phyloP scores from a whole-genome alignment of 2,329 filamentous ascomycete species.

The Alternaria angustiovoidea region DNA sequence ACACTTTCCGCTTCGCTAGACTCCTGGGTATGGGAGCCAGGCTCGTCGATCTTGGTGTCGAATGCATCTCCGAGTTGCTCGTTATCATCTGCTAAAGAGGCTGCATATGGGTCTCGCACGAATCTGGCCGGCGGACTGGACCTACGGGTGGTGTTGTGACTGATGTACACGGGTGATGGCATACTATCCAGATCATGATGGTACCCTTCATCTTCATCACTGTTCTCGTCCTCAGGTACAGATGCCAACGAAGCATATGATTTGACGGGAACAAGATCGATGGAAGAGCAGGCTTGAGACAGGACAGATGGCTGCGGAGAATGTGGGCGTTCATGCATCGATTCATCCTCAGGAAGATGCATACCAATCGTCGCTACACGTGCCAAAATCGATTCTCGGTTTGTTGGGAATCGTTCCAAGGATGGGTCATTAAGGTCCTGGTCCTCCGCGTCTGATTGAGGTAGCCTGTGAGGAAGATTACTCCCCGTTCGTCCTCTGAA shows the following conservation, averaged over 20 bases:
- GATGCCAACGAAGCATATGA: constrained; percentile 40
- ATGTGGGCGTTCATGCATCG: constrained; percentile 18
- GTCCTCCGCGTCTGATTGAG: constrained; percentile 41
- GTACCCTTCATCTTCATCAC: constrained; percentile 31
- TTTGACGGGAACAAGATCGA: constrained; percentile 36
- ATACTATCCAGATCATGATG: constrained; percentile 24
- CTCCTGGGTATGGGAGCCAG: constrained; percentile 9
- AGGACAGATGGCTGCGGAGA: constrained; percentile 36
- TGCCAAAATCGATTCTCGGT: constrained; percentile 39
- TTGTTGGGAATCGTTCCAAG: constrained; percentile 40
- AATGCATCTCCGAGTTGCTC: constrained; percentile 21
- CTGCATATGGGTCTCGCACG: constrained; percentile 23
- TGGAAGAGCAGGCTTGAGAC: constrained; percentile 44
- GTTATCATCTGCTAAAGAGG: constrained; percentile 22
- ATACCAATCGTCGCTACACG: constrained; percentile 38
- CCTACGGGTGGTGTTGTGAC: constrained; percentile 8
- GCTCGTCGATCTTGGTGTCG: constrained; percentile 4
- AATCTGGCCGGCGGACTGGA: constrained; percentile 8
- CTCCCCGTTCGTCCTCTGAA: constrained; percentile 33
- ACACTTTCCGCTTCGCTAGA: constrained; percentile 26
- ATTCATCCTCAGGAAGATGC: constrained; percentile 39
- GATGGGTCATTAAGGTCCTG: constrained; percentile 36
- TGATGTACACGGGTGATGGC: constrained; percentile 30
- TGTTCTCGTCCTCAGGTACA: constrained; percentile 32
- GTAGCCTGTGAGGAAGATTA: constrained; percentile 39